Evolutionary conservation across 2,329 filamentous ascomycete species (phyloP), one percentile per base, ranked within the genome.

Genomic region (Arthrinium phaeospermum): DNA sequence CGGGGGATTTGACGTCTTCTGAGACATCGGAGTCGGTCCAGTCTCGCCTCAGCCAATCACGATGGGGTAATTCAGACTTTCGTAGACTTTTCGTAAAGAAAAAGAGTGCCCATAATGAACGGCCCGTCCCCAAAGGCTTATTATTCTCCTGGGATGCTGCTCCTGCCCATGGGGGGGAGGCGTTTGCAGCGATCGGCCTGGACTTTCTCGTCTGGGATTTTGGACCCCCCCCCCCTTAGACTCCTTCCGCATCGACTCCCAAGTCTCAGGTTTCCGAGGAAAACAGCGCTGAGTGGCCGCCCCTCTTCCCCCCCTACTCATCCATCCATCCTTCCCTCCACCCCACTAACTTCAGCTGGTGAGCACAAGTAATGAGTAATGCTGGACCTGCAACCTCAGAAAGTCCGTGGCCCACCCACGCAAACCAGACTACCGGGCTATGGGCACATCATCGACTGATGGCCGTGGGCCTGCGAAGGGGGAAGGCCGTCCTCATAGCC

Each of bases 101-200:
- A 51, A 41, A 41, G 8, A 41, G 57, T 41, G 57, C 57, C 57
- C n/a, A 64, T 64, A 64, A n/a, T 34, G 57, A 41, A 64, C 57
- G 57, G 57, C 57, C 57, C 57, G 57, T 41, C 57, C 34, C 57
- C 57, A 64, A 64, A 64, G 57, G 57, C 57, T 64, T 64, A 47
- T 41, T 41, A 41, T 41, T 5, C 10, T 41, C 10, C 53, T 61
- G 30, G 53, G 53, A 61, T 61, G 19, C 46, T n/a, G 14, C 53
- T 57, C 6, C 30, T 37, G 16, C 16, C n/a, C n/a, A n/a, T n/a
- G 30, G 34, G 22, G 53, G 27, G 30, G 34, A 12, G 30, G 30
- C 2, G 51, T n/a, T 51, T 51, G 49, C n/a, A 51, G 10, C 8
- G 51, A 34, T 30, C 30, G 51, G 27, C 51, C 51, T 57, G 14